A percentile compares a stretch with the other conserved stretches of the same genome.
These are phyloP conservation scores for Macroventuria anomochaeta DNA, from an alignment of 2,329 filamentous ascomycete species.

Conservation along the genomic window DNA sequence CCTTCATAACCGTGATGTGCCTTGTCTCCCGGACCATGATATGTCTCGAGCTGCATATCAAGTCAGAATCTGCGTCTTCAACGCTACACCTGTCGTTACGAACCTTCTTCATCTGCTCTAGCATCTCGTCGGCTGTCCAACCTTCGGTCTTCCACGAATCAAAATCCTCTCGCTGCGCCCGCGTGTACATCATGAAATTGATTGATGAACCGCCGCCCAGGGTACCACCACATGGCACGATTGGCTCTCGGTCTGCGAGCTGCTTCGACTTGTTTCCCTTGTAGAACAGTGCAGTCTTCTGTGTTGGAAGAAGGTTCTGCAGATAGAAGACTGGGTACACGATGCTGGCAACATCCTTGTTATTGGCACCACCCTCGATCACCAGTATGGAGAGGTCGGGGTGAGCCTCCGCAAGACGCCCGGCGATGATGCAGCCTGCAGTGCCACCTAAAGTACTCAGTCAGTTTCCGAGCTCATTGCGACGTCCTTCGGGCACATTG, in stretches of 20 bases:
- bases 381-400: constrained; percentile 59
- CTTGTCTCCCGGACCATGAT: constrained; percentile 55
- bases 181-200: constrained; percentile 54
- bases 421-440: constrained; percentile 55
- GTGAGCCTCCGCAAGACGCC: constrained; percentile 59
- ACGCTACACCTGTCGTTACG: neutral
- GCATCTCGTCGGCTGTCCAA: constrained; percentile 60
- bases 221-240: constrained; percentile 56
- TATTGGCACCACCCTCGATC: constrained; percentile 62
- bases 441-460: constrained; percentile 31
- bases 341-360: constrained; percentile 59
- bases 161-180: constrained; percentile 56
- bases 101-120: constrained; percentile 62
- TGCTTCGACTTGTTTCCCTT: constrained; percentile 55
- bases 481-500: neutral
- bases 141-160: constrained; percentile 62
- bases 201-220: constrained; percentile 65
- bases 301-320: constrained; percentile 56
- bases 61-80: constrained; percentile 7
- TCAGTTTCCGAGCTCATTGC: neutral
- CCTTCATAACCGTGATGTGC: constrained; percentile 61
- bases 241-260: constrained; percentile 55
- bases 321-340: constrained; percentile 60
- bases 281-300: constrained; percentile 61
- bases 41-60: constrained; percentile 59